Percentiles rank a stretch among this genome's conserved stretches.
These are phyloP conservation scores for Zychaea mexicana DNA, from an alignment of 371 early-diverging fungal genomes.

Conservation along the genomic window DNA sequence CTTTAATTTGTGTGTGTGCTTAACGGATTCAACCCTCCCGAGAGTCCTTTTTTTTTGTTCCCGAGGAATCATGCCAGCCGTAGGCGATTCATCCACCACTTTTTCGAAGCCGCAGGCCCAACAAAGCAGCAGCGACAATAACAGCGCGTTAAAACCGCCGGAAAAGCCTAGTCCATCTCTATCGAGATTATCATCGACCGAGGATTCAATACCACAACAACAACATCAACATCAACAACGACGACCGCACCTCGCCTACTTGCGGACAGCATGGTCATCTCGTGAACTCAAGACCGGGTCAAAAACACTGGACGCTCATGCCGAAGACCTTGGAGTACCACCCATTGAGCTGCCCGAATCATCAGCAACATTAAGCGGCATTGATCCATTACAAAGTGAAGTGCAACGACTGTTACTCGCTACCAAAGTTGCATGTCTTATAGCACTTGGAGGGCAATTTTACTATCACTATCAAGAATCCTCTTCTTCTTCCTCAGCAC, in stretches of 20 bases:
- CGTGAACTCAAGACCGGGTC: constrained; percentile 7
- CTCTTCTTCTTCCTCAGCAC: no score
- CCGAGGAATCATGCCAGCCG: background rate
- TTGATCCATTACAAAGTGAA: constrained; percentile 1
- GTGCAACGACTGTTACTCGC: background rate
- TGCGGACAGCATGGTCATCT: constrained; percentile 32
- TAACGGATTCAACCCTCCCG: no score
- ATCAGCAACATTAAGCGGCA: background rate
- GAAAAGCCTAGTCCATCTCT: constrained; percentile 24
- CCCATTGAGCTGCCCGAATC: constrained; percentile 6
- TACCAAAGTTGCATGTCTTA: background rate
- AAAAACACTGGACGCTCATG: background rate
- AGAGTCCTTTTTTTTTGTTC: no score
- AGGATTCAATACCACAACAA: constrained; percentile 14
- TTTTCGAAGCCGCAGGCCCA: no score
- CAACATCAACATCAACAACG: constrained; percentile 1
- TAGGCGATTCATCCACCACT: background rate
- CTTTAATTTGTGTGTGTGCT: no score
- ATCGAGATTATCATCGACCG: constrained; percentile 14
- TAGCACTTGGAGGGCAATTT: no score
- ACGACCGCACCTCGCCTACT: constrained; percentile 29
- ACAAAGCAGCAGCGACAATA: no score
- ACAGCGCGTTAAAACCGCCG: constrained; percentile 31
- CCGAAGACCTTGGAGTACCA: background rate
- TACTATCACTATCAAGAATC: no score